Base-by-base conservation (phyloP, 1,284 basidiomycete species). In the Malassezia nana region DNA sequence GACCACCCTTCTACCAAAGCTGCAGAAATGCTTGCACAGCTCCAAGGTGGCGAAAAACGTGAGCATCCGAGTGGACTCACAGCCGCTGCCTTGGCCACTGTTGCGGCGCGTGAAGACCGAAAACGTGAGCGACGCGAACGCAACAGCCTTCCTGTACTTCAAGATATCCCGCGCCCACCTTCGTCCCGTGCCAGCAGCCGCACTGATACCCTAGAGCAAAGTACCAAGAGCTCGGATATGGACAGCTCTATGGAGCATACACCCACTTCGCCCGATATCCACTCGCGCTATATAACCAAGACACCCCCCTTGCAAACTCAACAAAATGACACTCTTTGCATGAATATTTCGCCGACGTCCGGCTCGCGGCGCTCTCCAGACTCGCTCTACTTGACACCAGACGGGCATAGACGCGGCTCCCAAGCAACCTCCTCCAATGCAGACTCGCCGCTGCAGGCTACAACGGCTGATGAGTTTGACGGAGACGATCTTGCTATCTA, bases 1-100 rank as follows among this genome's bases (percentile, higher is more conserved):
- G 59, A 57, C 10, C 64, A 47, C 29, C 67, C 67, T 2, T 63
- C 62, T 13, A 65, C 67, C 28, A 50, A 67, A 20, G 68, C 68
- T 1, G 65, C 65, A 9, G 65, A 62, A 8, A 71, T 71, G 68
- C 58, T 71, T 22, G 66, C 66, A 24, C 62, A 63, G 52, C 47
- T 71, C 38, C 68, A 71, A 48, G 67, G 66, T n/a, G 58, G 56
- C 40, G 39, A 43, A 29, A 39, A 38, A n/a, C 35, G 43, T 2
- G 35, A 24, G 9, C 22, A 15, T 5, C 40, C n/a, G 4, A 12
- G 48, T 40, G 32, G n/a, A n/a, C n/a, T 29, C 10, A 26, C 44
- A 22, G 39, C 49, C 12, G 22, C 25, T 15, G 40, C 49, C 8
- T 29, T 46, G 35, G 39, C 44, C 6, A 42, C 43, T 22, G 47